A percentile compares a stretch with the other conserved stretches of the same genome.
Conservation (phyloP, 169 alveolate species). For the Amoebophrya sp. region DNA sequence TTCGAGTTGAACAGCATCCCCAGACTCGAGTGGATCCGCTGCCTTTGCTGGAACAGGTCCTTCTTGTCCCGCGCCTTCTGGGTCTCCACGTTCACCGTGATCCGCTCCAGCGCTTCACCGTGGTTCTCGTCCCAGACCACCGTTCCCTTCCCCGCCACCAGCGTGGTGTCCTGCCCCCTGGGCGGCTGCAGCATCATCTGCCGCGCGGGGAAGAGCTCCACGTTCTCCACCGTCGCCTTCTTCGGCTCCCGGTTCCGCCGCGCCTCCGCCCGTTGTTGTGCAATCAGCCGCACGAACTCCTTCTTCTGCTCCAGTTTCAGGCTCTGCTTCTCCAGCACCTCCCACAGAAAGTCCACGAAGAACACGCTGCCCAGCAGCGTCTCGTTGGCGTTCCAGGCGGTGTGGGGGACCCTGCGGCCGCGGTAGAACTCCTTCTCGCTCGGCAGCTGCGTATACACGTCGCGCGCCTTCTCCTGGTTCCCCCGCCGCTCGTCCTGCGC, state of each 20-base stretch:
- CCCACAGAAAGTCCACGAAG: not conserved
- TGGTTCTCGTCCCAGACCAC: not conserved
- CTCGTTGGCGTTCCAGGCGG: not conserved
- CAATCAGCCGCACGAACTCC: not conserved
- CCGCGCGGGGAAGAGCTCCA: not conserved
- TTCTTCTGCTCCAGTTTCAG: not conserved
- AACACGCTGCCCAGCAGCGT: not conserved
- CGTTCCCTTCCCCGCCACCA: too few species aligned
- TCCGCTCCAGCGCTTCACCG: not conserved
- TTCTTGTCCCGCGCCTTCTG: not conserved
- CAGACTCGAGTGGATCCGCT: not conserved
- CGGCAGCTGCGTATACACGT: not conserved
- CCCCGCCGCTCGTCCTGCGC: not conserved
- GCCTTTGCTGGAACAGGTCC: not conserved
- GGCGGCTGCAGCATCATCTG: not conserved
- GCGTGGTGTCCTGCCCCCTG: too few species aligned
- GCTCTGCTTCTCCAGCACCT: not conserved
- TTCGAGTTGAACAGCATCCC: not conserved
- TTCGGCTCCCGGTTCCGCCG: not conserved
- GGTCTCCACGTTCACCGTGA: not conserved
- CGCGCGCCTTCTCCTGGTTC: not conserved
- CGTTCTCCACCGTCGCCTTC: not conserved
- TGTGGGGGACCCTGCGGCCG: not conserved
- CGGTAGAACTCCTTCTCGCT: not conserved
- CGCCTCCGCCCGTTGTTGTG: not conserved